A percentile compares a stretch with the other conserved stretches of the same genome.
Evolutionary conservation across 495 filamentous ascomycete genomes (phyloP).

Genomic region (Xylaria intraflava): DNA sequence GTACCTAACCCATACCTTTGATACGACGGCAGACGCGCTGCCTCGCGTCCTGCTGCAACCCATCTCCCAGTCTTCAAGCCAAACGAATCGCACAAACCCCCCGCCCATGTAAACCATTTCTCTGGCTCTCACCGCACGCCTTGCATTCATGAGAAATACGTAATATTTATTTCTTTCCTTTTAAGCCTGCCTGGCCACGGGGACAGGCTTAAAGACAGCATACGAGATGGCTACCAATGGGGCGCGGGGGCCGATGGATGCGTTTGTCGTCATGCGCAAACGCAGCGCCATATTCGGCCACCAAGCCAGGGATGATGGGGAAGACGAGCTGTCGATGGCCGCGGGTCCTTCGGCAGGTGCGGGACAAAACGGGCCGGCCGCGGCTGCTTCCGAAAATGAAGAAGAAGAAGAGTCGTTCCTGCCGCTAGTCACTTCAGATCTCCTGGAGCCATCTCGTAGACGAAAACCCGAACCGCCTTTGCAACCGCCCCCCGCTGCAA

Average conservation of each 20-base stretch:
- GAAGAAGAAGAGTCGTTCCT: constrained; percentile 6
- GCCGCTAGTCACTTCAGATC: constrained; percentile 15
- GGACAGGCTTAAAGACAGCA: too few species aligned
- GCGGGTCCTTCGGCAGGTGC: neutral
- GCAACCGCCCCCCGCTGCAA: too few species aligned
- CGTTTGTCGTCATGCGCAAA: neutral
- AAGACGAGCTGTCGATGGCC: neutral
- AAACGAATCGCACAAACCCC: neutral
- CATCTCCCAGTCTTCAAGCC: too few species aligned
- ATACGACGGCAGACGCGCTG: too few species aligned
- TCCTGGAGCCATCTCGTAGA: constrained; percentile 7
- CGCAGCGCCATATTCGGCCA: neutral
- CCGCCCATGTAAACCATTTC: neutral
- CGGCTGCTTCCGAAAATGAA: neutral
- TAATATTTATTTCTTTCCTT: too few species aligned
- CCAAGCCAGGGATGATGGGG: neutral
- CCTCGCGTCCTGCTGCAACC: neutral
- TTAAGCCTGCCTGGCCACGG: too few species aligned
- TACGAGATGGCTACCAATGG: neutral
- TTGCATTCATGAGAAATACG: too few species aligned
- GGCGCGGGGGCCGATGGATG: neutral
- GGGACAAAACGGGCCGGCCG: neutral
- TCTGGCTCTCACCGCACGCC: neutral
- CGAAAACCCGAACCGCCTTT: neutral
- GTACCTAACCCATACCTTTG: too few species aligned